Evolutionary conservation across 495 filamentous ascomycete genomes (phyloP), one percentile per base, ranked within the genome.

Genomic region (Aspergillus baeticus): DNA sequence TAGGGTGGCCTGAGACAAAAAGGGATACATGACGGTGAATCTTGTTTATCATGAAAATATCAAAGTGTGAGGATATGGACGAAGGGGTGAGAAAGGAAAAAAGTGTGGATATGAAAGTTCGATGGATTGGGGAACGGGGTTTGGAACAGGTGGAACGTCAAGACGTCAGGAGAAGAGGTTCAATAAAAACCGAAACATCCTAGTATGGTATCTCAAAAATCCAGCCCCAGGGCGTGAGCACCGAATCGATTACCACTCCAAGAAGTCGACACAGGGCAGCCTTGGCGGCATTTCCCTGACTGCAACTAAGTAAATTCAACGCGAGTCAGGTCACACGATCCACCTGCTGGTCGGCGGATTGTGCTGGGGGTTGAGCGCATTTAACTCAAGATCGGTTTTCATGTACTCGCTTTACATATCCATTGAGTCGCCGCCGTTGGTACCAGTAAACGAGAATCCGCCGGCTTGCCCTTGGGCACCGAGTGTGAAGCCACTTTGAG

Each of bases 341-440:
- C 53, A 52, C 42, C 37, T 55, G 50, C 45, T 41, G 44, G 42
- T n/a, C n/a, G 50, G 41, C 41, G 26, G 58, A 54, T 55, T 44
- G 54, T 44, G 45, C 31, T 41, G 36, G 20, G 54, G 45, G 50
- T 60, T 59, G 55, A 43, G 45, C 41, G 3, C 11, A 56, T 51
- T 13, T 55, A 44, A 46, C 56, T 26, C 36, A 22, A 56, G 26
- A 47, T 34, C 21, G 48, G 51, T 51, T 57, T 38, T 48, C 21
- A 10, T n/a, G n/a, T 59, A 37, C 51, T 36, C 38, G 20, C 51
- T 79, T 86, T 89, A 98, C 94, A 99, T 99, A 65, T 99, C 95
- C 95, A 99, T 99, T 29, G 89, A 90, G 71, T 96, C 94, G 63
- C 69, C 73, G 50, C 90, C 92, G 73, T 95, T 57, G 26, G 54